Percentiles rank a stretch among this genome's conserved stretches.
Conservation (phyloP, 768 basidiomycete genomes). For the Hortiboletus flavorubellus region DNA sequence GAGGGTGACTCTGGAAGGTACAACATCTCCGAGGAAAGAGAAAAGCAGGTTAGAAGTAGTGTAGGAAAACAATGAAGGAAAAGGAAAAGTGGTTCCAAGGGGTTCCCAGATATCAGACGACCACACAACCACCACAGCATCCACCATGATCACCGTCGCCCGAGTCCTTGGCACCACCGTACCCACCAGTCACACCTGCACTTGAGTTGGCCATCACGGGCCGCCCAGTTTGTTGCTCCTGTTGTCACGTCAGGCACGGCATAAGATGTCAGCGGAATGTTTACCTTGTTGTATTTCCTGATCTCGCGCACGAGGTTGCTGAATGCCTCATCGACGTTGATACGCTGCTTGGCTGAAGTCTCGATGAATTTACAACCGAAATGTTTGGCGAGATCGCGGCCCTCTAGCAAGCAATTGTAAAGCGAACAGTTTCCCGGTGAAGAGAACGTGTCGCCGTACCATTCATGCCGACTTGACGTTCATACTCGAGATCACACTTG, state of each 20-base stretch:
- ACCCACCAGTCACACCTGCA: constrained; percentile 45
- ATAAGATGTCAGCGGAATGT: constrained; percentile 6
- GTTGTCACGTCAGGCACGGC: constrained; percentile 7
- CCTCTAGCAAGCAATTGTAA: constrained; percentile 59
- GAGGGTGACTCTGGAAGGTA: constrained; percentile 10
- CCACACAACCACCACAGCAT: constrained; percentile 70
- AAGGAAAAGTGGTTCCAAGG: neutral
- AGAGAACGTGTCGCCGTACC: constrained; percentile 44
- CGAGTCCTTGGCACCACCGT: constrained; percentile 41
- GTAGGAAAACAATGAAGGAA: constrained; percentile 9
- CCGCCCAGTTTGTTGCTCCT: constrained; percentile 80
- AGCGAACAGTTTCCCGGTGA: neutral
- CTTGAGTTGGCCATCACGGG: constrained; percentile 50
- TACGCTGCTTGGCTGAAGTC: constrained; percentile 93
- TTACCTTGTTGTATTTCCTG: constrained; percentile 88
- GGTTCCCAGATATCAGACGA: constrained; percentile 35
- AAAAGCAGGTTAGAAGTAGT: constrained; percentile 8
- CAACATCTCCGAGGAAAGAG: constrained; percentile 7
- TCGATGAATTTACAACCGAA: constrained; percentile 95
- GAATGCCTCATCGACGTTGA: constrained; percentile 97
- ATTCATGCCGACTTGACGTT: constrained; percentile 93
- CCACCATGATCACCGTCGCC: constrained; percentile 52
- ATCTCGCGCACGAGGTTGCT: constrained; percentile 91
- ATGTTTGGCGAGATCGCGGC: constrained; percentile 92
- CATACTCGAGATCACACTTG: constrained; percentile 94